Evolutionary conservation across 2,329 filamentous ascomycete species (phyloP).

Genomic region (Rutstroemia sp.): DNA sequence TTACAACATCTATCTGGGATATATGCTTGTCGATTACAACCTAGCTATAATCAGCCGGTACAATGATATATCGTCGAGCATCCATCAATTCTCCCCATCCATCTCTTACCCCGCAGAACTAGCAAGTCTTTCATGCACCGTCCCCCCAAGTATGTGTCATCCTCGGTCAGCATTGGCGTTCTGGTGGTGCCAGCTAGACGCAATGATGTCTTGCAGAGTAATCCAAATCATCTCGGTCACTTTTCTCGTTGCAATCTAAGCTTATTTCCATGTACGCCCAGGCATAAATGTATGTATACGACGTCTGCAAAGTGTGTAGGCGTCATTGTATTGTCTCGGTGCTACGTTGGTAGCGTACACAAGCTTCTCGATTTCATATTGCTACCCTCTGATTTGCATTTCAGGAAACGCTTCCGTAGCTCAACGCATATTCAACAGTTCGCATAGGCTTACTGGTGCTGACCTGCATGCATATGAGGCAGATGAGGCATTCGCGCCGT

Average conservation of each 20-base stretch:
- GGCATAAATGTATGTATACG: not conserved
- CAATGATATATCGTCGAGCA: not conserved
- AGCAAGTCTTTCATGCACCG: not conserved
- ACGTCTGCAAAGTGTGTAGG: too few species aligned
- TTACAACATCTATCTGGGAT: not conserved
- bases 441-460: constrained; percentile 2
- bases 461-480: constrained; percentile 3
- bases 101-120: constrained; percentile 4
- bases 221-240: not conserved
- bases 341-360: not conserved
- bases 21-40: not conserved
- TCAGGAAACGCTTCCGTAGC: not conserved
- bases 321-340: not conserved
- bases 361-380: too few species aligned
- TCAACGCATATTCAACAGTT: constrained; percentile 1
- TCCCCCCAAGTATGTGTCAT: not conserved
- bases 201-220: constrained; percentile 7
- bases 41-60: not conserved
- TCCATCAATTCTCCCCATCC: not conserved
- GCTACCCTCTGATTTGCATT: too few species aligned
- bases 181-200: not conserved
- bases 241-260: not conserved
- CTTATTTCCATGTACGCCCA: not conserved
- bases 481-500: not conserved
- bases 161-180: not conserved